A percentile compares a stretch with the other conserved stretches of the same genome.
Conservation (phyloP, 352 stramenopile species). For the Phytopythium mirpurense region DNA sequence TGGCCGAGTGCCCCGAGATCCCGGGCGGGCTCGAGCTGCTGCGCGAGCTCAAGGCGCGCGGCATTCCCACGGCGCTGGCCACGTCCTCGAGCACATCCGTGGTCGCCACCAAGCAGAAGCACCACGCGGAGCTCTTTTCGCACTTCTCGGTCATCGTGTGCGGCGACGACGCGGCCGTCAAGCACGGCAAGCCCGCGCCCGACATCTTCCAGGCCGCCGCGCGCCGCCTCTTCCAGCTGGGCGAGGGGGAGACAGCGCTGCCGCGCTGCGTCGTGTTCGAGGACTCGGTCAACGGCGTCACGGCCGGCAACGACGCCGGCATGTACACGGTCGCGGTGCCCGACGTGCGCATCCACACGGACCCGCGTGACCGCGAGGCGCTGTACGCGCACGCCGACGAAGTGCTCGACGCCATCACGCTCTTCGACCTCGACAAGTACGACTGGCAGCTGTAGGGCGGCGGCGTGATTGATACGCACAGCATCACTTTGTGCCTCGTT, state of each 20-base stretch:
- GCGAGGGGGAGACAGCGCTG: constrained; percentile 22
- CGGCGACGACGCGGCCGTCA: constrained; percentile 66
- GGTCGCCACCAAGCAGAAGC: constrained; percentile 57
- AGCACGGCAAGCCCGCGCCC: constrained; percentile 64
- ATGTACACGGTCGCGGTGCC: constrained; percentile 76
- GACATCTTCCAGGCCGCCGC: constrained; percentile 77
- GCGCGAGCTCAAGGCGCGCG: constrained; percentile 31
- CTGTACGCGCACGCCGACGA: constrained; percentile 59
- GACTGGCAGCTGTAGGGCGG: constrained; percentile 31
- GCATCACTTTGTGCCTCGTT: background rate
- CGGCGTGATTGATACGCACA: background rate
- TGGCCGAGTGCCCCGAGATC: constrained; percentile 42
- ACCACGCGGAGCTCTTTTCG: constrained; percentile 69
- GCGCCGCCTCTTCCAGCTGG: constrained; percentile 40
- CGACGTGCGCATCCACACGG: constrained; percentile 58
- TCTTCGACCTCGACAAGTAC: constrained; percentile 56
- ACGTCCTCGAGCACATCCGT: constrained; percentile 66
- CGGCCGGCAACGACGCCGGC: constrained; percentile 46
- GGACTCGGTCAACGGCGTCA: constrained; percentile 66
- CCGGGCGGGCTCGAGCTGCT: constrained; percentile 49
- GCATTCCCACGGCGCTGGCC: constrained; percentile 61
- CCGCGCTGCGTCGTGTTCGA: constrained; percentile 72
- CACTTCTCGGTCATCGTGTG: constrained; percentile 72
- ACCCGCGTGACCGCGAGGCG: constrained; percentile 29
- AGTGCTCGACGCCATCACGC: constrained; percentile 50